Percentiles rank a stretch among this genome's conserved stretches.
Evolutionary conservation across 768 basidiomycete genomes (phyloP).

Genomic region (Suillus subaureus): DNA sequence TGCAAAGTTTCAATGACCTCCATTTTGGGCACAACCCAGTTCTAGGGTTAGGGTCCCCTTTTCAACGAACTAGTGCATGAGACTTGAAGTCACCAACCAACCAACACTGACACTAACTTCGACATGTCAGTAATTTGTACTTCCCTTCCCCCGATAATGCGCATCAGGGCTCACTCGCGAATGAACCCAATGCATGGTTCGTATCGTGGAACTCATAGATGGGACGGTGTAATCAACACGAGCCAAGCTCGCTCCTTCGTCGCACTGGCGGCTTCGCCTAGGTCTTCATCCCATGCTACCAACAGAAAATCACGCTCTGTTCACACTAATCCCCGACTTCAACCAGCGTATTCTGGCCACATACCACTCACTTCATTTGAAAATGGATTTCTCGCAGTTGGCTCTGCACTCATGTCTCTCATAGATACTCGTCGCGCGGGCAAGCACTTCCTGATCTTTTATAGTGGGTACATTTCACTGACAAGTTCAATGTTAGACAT

Average conservation of each 20-base stretch:
- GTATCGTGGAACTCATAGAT: not conserved
- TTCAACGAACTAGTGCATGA: too few species aligned
- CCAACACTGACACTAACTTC: not conserved
- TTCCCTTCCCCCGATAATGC: not conserved
- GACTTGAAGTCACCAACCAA: not conserved
- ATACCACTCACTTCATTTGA: constrained; percentile 83
- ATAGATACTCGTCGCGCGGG: constrained; percentile 84
- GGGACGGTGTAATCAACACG: not conserved
- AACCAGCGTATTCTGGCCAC: constrained; percentile 75
- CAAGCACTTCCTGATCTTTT: constrained; percentile 37
- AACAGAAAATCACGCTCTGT: constrained; percentile 13
- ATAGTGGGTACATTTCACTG: not conserved
- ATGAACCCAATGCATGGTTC: not conserved
- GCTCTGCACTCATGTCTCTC: constrained; percentile 83
- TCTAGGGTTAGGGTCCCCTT: constrained; percentile 6
- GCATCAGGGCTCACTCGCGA: not conserved
- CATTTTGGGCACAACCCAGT: not conserved
- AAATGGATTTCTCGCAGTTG: constrained; percentile 81
- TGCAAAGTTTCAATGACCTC: not conserved
- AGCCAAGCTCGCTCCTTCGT: not conserved
- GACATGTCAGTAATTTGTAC: not conserved
- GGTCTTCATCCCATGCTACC: not conserved
- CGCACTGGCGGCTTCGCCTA: not conserved
- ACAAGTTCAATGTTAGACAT: constrained; percentile 71
- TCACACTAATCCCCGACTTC: constrained; percentile 14